Conservation (phyloP, 2,329 filamentous ascomycete genomes). For the Proliferodiscus dingleyae region DNA sequence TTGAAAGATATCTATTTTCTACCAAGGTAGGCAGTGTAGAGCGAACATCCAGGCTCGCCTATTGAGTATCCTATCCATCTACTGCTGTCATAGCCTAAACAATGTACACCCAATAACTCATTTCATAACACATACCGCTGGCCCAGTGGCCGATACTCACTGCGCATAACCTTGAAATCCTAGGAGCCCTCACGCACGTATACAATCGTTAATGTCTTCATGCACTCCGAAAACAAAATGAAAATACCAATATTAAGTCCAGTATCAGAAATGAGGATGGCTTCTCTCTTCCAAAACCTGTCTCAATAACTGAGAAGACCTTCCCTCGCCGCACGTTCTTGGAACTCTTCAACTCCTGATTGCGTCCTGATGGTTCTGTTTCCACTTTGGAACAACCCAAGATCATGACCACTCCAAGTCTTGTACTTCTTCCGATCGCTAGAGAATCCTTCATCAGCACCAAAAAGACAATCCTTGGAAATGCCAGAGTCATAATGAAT, state of each 20-base stretch:
- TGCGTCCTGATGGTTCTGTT: background rate
- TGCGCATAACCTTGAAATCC: background rate
- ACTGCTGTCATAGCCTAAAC: background rate
- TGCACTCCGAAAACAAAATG: background rate
- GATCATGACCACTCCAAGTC: conserved; percentile 27
- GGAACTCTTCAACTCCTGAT: too few relatives aligned
- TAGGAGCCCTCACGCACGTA: background rate
- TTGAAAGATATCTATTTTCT: too few relatives aligned
- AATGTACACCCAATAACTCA: background rate
- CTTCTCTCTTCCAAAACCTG: background rate
- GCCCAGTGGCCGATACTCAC: too few relatives aligned
- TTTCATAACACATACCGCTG: too few relatives aligned
- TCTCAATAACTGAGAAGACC: background rate
- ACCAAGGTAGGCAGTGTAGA: too few relatives aligned
- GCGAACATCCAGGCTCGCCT: background rate
- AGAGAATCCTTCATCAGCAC: background rate
- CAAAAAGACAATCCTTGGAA: background rate
- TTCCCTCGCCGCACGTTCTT: background rate
- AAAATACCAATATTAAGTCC: background rate
- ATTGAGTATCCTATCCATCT: background rate
- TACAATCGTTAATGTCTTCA: background rate
- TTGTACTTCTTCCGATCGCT: conserved; percentile 14
- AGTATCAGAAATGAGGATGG: background rate
- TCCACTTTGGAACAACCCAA: background rate
- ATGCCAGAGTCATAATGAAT: background rate